These are phyloP conservation scores for Camellia granthamiana DNA, from an alignment of 148 eudicot genomes.

Conservation along the genomic window DNA sequence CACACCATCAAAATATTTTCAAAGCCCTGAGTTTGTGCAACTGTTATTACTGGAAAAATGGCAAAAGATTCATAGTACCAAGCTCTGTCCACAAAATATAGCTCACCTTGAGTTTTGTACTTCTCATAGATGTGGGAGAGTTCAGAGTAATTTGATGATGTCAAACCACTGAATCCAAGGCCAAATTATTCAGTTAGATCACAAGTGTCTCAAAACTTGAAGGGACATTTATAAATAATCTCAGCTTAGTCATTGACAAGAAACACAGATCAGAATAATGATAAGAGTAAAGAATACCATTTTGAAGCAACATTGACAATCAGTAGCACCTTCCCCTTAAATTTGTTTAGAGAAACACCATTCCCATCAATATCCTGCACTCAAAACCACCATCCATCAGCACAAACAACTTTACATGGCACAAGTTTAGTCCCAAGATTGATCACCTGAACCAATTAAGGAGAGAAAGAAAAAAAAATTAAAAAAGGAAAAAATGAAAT, in stretches of 20 bases:
- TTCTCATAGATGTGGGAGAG: slow-evolving; percentile 80
- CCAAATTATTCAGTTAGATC: slow-evolving; percentile 15
- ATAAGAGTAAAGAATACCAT: slow-evolving; percentile 46
- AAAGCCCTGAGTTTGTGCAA: background rate
- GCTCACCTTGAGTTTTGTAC: slow-evolving; percentile 78
- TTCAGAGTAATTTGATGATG: slow-evolving; percentile 83
- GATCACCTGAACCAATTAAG: background rate
- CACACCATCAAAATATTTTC: background rate
- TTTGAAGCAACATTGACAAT: slow-evolving; percentile 91
- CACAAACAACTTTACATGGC: background rate
- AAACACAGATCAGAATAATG: background rate
- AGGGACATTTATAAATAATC: background rate
- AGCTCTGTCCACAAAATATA: background rate
- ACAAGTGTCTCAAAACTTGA: background rate
- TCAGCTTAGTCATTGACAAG: background rate
- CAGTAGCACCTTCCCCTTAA: slow-evolving; percentile 76
- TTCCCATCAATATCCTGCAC: slow-evolving; percentile 81
- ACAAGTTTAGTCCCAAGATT: background rate
- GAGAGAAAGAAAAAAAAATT: background rate
- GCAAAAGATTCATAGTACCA: background rate
- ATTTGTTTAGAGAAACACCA: slow-evolving; percentile 71
- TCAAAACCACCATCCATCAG: slow-evolving; percentile 18
- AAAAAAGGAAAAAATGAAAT: background rate
- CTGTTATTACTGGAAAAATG: background rate
- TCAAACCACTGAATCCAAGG: slow-evolving; percentile 67